These are phyloP conservation scores for Petrea volubilis DNA, from an alignment of 257 asterid genomes.

Conservation along the genomic window DNA sequence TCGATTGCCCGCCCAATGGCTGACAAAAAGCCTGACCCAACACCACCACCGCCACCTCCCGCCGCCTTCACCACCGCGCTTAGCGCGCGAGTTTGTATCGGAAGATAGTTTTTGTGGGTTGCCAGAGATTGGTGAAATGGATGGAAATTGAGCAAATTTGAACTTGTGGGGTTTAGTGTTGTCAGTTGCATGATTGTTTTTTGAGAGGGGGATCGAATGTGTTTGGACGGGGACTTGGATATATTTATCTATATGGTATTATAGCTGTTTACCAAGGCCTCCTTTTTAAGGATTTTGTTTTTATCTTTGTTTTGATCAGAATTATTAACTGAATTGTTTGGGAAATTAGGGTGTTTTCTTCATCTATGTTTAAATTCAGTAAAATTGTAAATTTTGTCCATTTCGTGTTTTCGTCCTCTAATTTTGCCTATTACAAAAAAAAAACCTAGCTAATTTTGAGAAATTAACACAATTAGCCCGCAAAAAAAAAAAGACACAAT, in stretches of 20 bases:
- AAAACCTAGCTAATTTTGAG: too few relatives aligned
- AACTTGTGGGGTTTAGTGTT: conserved; percentile 31
- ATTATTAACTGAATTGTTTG: too few relatives aligned
- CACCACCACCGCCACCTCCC: conserved; percentile 23
- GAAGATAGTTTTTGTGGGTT: conserved; percentile 18
- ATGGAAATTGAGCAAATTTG: conserved; percentile 30
- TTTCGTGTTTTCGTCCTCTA: too few relatives aligned
- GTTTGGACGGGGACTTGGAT: neutral
- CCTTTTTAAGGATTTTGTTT: too few relatives aligned
- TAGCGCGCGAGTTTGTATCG: conserved; percentile 24
- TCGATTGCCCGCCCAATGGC: conserved; percentile 86
- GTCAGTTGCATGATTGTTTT: conserved; percentile 32
- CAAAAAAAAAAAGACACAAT: too few relatives aligned
- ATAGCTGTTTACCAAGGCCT: neutral
- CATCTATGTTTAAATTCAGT: too few relatives aligned
- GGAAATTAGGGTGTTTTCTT: too few relatives aligned
- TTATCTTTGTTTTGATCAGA: too few relatives aligned
- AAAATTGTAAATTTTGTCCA: too few relatives aligned
- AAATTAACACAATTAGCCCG: too few relatives aligned
- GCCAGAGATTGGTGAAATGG: conserved; percentile 22
- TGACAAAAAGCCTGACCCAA: conserved; percentile 63
- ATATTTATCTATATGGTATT: neutral
- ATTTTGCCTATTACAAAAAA: too few relatives aligned
- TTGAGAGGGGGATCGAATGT: conserved; percentile 17
- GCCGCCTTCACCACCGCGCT: conserved; percentile 22